Evolutionary conservation across 441 rosid species (phyloP).

Genomic region (Populus hybrid): DNA sequence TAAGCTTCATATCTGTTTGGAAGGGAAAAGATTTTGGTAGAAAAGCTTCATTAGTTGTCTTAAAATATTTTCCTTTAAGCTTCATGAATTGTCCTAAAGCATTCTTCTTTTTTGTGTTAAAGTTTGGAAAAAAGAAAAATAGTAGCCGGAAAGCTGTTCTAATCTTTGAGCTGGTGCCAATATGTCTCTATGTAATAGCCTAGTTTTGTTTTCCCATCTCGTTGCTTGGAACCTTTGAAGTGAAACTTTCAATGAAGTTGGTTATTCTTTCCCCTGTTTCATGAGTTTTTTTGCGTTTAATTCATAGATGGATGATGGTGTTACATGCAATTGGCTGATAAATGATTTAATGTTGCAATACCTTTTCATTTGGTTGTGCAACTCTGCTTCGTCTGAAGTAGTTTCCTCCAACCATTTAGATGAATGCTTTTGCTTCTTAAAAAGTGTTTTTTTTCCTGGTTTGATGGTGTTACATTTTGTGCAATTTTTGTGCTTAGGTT

Average conservation of each 20-base stretch:
- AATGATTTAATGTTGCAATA: neutral
- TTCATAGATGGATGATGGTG: neutral
- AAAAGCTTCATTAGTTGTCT: neutral
- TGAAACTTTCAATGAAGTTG: neutral
- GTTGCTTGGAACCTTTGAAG: neutral
- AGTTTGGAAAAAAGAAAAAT: neutral
- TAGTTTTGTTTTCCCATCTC: neutral
- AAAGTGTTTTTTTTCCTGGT: neutral
- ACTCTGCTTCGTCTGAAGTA: neutral
- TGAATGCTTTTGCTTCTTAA: neutral
- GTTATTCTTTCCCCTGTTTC: neutral
- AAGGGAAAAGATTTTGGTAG: neutral
- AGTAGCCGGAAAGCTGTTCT: neutral
- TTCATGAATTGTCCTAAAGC: neutral
- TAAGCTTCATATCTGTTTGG: neutral
- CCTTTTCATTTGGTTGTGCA: constrained; percentile 1
- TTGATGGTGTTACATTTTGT: neutral
- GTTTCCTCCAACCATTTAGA: no score
- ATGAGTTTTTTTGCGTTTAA: neutral
- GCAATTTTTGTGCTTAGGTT: constrained; percentile 45
- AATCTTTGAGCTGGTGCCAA: neutral
- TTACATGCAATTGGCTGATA: constrained; percentile 1
- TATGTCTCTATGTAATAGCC: neutral
- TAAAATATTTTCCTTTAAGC: neutral
- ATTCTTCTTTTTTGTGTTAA: neutral